Evolutionary conservation across 176 grass and related monocot species (phyloP).

Genomic region (Hyparrhenia diplandra): DNA sequence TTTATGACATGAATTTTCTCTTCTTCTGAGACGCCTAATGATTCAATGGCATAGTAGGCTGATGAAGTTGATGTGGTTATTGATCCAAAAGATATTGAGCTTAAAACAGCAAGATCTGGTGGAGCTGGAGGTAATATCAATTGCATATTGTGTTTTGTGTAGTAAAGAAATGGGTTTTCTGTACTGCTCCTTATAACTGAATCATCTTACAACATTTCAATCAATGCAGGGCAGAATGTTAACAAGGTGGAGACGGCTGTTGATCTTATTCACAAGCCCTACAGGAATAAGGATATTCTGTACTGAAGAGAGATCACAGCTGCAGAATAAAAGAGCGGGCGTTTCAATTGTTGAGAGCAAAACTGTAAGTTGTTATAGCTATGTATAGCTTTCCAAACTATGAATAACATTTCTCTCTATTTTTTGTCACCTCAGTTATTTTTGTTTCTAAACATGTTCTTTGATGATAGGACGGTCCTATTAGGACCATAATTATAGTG

Average conservation of each 20-base stretch:
- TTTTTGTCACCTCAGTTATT: slow-evolving; percentile 4
- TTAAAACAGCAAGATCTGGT: slow-evolving; percentile 91
- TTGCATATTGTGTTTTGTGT: neutral
- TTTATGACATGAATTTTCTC: neutral
- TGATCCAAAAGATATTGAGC: slow-evolving; percentile 97
- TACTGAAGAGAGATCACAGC: slow-evolving; percentile 80
- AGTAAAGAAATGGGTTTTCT: neutral
- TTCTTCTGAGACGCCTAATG: neutral
- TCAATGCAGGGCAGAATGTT: slow-evolving; percentile 87
- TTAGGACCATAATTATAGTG: neutral
- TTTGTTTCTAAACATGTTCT: slow-evolving; percentile 16
- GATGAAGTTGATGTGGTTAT: slow-evolving; percentile 96
- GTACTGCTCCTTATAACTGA: neutral
- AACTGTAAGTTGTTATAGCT: slow-evolving; percentile 64
- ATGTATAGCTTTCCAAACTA: neutral
- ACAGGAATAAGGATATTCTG: slow-evolving; percentile 98
- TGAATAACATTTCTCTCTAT: neutral
- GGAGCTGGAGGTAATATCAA: slow-evolving; percentile 86
- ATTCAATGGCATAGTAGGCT: slow-evolving; percentile 45
- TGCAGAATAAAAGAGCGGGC: slow-evolving; percentile 89
- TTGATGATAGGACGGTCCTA: neutral
- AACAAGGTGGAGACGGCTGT: slow-evolving; percentile 99
- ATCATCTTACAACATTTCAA: slow-evolving; percentile 1
- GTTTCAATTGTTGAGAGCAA: slow-evolving; percentile 89
- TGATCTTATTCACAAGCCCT: slow-evolving; percentile 93